Evolutionary conservation across 768 basidiomycete genomes (phyloP).

Genomic region (Goffeauzyma gilvescens): DNA sequence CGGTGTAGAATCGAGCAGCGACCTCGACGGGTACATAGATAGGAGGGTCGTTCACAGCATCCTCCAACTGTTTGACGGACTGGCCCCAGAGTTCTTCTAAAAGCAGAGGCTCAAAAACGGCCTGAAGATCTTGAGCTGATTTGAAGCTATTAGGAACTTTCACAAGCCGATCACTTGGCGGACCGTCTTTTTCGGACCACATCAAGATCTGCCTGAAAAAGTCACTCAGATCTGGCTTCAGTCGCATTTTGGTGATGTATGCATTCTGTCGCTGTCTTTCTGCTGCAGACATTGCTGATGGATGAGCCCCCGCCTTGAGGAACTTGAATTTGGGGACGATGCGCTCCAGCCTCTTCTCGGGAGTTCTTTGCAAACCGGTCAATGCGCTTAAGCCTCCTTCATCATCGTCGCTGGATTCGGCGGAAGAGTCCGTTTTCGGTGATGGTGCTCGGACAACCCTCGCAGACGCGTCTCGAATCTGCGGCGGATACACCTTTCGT

Average conservation of each 20-base stretch:
- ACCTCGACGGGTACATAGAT: slow-evolving; percentile 47
- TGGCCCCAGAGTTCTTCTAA: slow-evolving; percentile 83
- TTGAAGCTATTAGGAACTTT: slow-evolving; percentile 49
- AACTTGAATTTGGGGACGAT: slow-evolving; percentile 11
- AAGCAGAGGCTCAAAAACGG: slow-evolving; percentile 64
- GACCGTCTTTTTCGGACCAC: too few species aligned
- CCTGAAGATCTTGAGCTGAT: slow-evolving; percentile 48
- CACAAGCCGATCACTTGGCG: slow-evolving; percentile 29
- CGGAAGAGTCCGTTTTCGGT: slow-evolving; percentile 3
- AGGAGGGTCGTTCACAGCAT: slow-evolving; percentile 21
- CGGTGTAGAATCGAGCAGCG: slow-evolving; percentile 48
- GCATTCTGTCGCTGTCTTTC: slow-evolving; percentile 41
- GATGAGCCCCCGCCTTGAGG: background rate
- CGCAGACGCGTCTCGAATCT: too few species aligned
- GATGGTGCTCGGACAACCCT: too few species aligned
- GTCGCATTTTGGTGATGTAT: slow-evolving; percentile 45
- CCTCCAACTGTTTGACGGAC: slow-evolving; percentile 57
- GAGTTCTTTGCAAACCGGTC: slow-evolving; percentile 41
- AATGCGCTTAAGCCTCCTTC: slow-evolving; percentile 38
- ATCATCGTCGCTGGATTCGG: slow-evolving; percentile 20
- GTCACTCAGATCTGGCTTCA: slow-evolving; percentile 62
- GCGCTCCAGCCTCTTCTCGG: slow-evolving; percentile 16
- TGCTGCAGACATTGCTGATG: slow-evolving; percentile 7
- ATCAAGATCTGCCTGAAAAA: slow-evolving; percentile 62
- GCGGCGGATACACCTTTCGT: too few species aligned